phyloP scores from a whole-genome alignment of 768 basidiomycete species.

The Solioccasus polychromus region DNA sequence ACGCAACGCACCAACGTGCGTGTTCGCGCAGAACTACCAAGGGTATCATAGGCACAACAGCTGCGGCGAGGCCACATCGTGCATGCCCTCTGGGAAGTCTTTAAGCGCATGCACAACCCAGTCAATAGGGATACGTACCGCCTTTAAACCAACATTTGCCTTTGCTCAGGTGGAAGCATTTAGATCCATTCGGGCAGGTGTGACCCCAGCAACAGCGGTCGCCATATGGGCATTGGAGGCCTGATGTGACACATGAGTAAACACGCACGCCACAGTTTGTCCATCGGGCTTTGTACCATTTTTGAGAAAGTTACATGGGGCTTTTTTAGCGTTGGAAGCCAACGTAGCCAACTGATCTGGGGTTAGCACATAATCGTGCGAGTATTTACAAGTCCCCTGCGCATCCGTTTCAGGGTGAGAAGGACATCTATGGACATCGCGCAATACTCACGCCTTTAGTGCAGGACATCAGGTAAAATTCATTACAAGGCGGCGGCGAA shows the following conservation, averaged over 20 bases:
- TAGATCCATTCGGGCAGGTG: constrained; percentile 74
- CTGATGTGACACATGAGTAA: constrained; percentile 33
- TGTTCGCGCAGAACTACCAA: constrained; percentile 3
- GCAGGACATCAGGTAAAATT: constrained; percentile 79
- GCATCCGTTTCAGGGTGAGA: constrained; percentile 14
- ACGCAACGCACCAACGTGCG: neutral
- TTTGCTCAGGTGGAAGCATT: constrained; percentile 65
- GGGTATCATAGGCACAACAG: constrained; percentile 22
- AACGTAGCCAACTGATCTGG: constrained; percentile 70
- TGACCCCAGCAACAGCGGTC: constrained; percentile 82
- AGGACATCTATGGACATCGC: neutral
- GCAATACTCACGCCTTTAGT: constrained; percentile 67
- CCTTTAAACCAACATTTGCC: constrained; percentile 91
- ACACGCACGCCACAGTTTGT: neutral
- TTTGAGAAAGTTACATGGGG: constrained; percentile 82
- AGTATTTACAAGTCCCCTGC: constrained; percentile 75
- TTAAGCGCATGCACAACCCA: constrained; percentile 3
- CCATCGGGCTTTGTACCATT: constrained; percentile 45
- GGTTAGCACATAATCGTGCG: constrained; percentile 74
- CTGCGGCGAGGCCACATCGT: constrained; percentile 22
- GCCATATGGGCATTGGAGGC: constrained; percentile 72
- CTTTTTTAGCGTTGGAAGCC: constrained; percentile 77
- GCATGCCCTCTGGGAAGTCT: constrained; percentile 39
- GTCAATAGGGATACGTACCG: constrained; percentile 32
- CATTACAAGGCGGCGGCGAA: constrained; percentile 81